Evolutionary conservation across 331 rosid species (phyloP), one percentile per base, ranked within the genome.

Genomic region (Stylosanthes scabra): DNA sequence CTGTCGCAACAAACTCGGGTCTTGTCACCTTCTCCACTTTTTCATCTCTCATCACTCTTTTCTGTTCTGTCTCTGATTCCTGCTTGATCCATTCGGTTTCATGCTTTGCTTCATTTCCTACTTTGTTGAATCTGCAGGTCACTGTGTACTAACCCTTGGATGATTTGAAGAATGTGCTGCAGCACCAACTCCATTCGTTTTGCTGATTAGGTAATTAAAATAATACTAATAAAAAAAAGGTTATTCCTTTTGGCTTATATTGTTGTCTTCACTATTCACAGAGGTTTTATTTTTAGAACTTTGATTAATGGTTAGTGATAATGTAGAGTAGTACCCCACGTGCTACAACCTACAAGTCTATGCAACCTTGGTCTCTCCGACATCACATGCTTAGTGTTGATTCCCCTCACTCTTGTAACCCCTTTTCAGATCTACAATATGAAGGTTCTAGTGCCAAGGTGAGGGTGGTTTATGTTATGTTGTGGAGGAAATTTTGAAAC

Each of bases 381-480:
- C 70, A 80, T 9, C 75, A 45, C 67, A 45, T 64, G 74, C 60
- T 83, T 63, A 14, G 41, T 63, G 68, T 68, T 56, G 86, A 79
- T 76, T 83, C 58, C 61, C 76, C 72, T n/a, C 69, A 6, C 41
- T 46, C 67, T 63, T 12, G 47, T 50, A n/a, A 12, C 74, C 47
- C 41, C 59, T 71, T 39, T 59, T 78, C n/a, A 83, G 96, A 85
- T 90, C 88, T 82, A 67, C 37, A 37, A 11, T 47, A 47, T 49
- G 54, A 49, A n/a, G 16, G 2, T 49, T 60, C 11, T 77, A 25
- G 15, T 49, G 58, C 37, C 37, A 5, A 31, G 37, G 6, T 44
- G 3, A 12, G 57, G 74, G 51, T 69, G 74, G 55, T 70, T 46
- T n/a, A n/a, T n/a, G n/a, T n/a, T n/a, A n/a, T n/a, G n/a, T n/a